Evolutionary conservation across 148 eudicot species (phyloP), one percentile per base, ranked within the genome.

Genomic region (Cornus florida): DNA sequence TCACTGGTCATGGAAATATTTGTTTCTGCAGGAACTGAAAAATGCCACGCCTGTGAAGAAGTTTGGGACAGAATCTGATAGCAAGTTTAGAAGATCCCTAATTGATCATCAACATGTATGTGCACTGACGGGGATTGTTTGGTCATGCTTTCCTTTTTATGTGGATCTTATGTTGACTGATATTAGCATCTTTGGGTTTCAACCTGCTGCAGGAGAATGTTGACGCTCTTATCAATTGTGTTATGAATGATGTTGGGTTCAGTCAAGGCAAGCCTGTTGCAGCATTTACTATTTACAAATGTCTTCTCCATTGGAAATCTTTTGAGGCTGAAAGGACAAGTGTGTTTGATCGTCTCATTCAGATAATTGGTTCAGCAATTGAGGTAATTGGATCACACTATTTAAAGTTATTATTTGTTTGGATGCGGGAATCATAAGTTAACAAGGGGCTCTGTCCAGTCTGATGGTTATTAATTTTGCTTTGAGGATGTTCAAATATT

Each of bases 241-340:
- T 92, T 71, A 86, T 77, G 74, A 90, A 93, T 85, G 91, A 93
- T 74, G 82, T 92, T 78, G 99, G 99, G 72, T 96, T 89, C 75
- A 93, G 90, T 83, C 98, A 96, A 72, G 98, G 98, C 71, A 93
- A 91, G 83, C 99, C 99, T 70, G 95, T 92, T 72, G 98, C 99
- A 46, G 99, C 99, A 64, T 92, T 86, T 84, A 93, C 98, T 38
- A 96, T 94, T 56, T 96, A 92, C 83, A 96, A 94, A 85, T 96
- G 98, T 77, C 98, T 96, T 79, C 84, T 94, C 73, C 94, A 94
- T 67, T 96, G 99, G 99, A 96, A 94, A 88, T 96, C 98, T 73
- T 96, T 96, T 89, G 99, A 96, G 92, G 97, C 98, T 6, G 99
- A 96, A 83, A 88, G 90, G 78, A 96, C 99, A 74, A 96, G 98